These are phyloP conservation scores for Debaryomycetaceae sp. DNA, from an alignment of 1,139 yeast genomes.

Conservation along the genomic window DNA sequence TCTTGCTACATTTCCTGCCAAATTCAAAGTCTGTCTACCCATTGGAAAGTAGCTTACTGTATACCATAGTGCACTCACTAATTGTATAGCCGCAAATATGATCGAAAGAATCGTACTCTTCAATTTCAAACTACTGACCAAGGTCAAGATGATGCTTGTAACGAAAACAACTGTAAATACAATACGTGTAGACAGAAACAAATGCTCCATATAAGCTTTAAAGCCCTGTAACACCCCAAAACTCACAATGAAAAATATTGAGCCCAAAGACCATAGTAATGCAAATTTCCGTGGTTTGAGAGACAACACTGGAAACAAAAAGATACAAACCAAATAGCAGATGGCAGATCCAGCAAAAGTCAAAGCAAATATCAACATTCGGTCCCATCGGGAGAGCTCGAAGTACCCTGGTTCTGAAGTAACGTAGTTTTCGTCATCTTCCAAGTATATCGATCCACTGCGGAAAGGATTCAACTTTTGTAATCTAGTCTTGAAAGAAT, in stretches of 20 bases:
- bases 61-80: slow-evolving; percentile 53
- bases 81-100: slow-evolving; percentile 49
- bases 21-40: slow-evolving; percentile 53
- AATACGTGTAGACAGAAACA: slow-evolving; percentile 49
- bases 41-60: slow-evolving; percentile 62
- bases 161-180: slow-evolving; percentile 49
- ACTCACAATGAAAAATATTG: slow-evolving; percentile 52
- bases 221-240: slow-evolving; percentile 59
- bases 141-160: slow-evolving; percentile 48
- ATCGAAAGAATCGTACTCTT: slow-evolving; percentile 49
- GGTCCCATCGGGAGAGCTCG: slow-evolving; percentile 56
- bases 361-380: slow-evolving; percentile 54
- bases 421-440: slow-evolving; percentile 44
- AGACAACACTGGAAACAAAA: slow-evolving; percentile 54
- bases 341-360: slow-evolving; percentile 53
- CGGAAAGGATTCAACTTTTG: slow-evolving; percentile 42
- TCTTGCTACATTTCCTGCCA: slow-evolving; percentile 55
- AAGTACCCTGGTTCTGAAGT: slow-evolving; percentile 46
- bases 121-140: slow-evolving; percentile 45
- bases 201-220: slow-evolving; percentile 44
- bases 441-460: slow-evolving; percentile 33
- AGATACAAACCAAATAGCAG: slow-evolving; percentile 53
- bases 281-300: slow-evolving; percentile 60
- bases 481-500: slow-evolving; percentile 26
- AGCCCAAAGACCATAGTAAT: slow-evolving; percentile 59